A percentile compares a stretch with the other conserved stretches of the same genome.
Conservation (phyloP, 768 basidiomycete genomes). For the Fomitopsis serialis region DNA sequence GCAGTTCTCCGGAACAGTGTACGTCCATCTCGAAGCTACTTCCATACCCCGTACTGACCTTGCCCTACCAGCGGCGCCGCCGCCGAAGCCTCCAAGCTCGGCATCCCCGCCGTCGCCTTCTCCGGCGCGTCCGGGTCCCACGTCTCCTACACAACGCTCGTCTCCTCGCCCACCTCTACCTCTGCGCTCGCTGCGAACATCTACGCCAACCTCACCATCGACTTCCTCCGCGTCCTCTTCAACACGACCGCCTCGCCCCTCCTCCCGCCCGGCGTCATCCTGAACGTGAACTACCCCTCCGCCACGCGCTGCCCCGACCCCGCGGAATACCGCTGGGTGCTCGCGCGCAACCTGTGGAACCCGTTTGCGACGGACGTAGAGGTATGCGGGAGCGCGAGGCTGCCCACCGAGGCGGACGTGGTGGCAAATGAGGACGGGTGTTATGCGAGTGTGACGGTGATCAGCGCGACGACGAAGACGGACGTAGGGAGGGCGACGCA, state of each 20-base stretch:
- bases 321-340: slow-evolving; percentile 35
- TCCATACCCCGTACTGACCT: background rate
- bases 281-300: slow-evolving; percentile 48
- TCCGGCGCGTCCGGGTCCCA: slow-evolving; percentile 19
- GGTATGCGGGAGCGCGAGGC: slow-evolving; percentile 37
- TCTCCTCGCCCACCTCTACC: slow-evolving; percentile 9
- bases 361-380: slow-evolving; percentile 33
- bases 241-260: slow-evolving; percentile 22
- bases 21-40: background rate
- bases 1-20: slow-evolving; percentile 16
- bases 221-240: slow-evolving; percentile 12
- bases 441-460: slow-evolving; percentile 34
- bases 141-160: slow-evolving; percentile 21
- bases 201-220: slow-evolving; percentile 16
- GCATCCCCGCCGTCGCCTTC: slow-evolving; percentile 24
- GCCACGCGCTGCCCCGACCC: slow-evolving; percentile 29
- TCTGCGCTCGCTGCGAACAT: slow-evolving; percentile 8
- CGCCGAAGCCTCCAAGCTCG: slow-evolving; percentile 18
- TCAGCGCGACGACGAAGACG: slow-evolving; percentile 33
- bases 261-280: slow-evolving; percentile 33
- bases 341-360: slow-evolving; percentile 34
- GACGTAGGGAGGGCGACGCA: slow-evolving; percentile 40
- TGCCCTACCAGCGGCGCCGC: slow-evolving; percentile 15
- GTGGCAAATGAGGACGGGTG: slow-evolving; percentile 31
- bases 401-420: slow-evolving; percentile 38